Base-by-base conservation (phyloP, 169 alveolate species). In the Perkinsus olseni region DNA sequence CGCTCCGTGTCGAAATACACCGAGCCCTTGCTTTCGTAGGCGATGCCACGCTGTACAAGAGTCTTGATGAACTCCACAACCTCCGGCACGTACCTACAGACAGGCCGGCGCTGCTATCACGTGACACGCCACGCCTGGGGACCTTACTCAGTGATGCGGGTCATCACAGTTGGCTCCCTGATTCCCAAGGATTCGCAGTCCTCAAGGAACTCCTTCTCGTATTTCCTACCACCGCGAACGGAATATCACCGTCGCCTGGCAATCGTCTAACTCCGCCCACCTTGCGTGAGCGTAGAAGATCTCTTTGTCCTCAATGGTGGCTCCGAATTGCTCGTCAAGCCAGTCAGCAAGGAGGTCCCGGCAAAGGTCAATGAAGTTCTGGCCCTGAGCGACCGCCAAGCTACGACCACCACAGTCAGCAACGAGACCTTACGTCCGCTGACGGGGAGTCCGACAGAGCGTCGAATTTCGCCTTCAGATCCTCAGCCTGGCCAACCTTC, bases 21-120 rank as follows among this genome's bases (percentile, higher is more conserved):
- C 36, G 92, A 51, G 36, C 96, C 96, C 40, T 93, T 92, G 90
- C 93, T 90, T 51, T 94, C 96, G 62, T 94, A 94, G 21, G 95
- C 95, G 31, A 37, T 74, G 24, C 95, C 95, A 50, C 92, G 91
- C 74, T 51, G 92, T 39, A 91, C 48, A 0, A 94, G 91, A 21
- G 62, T 48, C 62, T 92, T 37, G 40, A 93, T 93, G 34, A 94
- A 48, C 38, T 36, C 90, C 92, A 94, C 92, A 8, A 94, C 92
- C 92, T 94, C 95, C 21, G 92, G 93, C 31, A 39, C 51, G 92
- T 38, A 28, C 37, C 39, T 90, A 6, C n/a, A n/a, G n/a, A n/a
- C n/a, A n/a, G n/a, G n/a, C 36, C 38, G 38, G 24, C 0, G 0
- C 92, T 3, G 34, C 50, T 1, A 21, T 6, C 92, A 91, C 40